phyloP scores from a whole-genome alignment of 1,284 basidiomycete species.

The Boletus chippewaensis region DNA sequence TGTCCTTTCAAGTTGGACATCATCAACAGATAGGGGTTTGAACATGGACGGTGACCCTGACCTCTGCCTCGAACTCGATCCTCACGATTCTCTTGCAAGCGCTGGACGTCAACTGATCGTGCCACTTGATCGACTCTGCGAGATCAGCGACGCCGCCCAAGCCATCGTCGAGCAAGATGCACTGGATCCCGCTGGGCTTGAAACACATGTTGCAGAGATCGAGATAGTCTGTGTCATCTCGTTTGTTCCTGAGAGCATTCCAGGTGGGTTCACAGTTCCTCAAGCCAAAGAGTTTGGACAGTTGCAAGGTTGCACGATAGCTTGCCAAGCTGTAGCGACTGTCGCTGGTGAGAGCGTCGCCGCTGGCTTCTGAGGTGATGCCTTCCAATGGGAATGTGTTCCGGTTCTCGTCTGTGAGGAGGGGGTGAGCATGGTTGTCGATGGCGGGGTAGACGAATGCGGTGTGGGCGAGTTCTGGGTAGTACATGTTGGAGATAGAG shows the following conservation, averaged over 20 bases:
- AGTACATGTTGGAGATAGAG: constrained; percentile 23
- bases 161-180: constrained; percentile 67
- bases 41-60: constrained; percentile 23
- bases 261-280: constrained; percentile 40
- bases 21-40: constrained; percentile 7
- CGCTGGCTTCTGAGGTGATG: constrained; percentile 57
- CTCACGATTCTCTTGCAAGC: constrained; percentile 57
- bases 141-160: constrained; percentile 44
- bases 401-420: constrained; percentile 45
- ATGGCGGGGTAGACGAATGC: constrained; percentile 44
- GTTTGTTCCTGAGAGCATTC: constrained; percentile 48
- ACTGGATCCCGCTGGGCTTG: constrained; percentile 48
- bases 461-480: constrained; percentile 28
- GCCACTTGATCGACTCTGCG: constrained; percentile 51
- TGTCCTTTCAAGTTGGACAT: constrained; percentile 23
- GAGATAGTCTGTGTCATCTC: constrained; percentile 42
- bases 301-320: constrained; percentile 49
- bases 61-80: constrained; percentile 63
- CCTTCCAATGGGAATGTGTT: constrained; percentile 51
- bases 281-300: constrained; percentile 44
- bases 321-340: constrained; percentile 51
- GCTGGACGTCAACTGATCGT: constrained; percentile 48
- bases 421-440: constrained; percentile 73
- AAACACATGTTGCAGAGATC: constrained; percentile 53
- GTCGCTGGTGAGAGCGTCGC: constrained; percentile 45